Evolutionary conservation across 1,284 basidiomycete species (phyloP), one percentile per base, ranked within the genome.

Genomic region (Flammula alnicola): DNA sequence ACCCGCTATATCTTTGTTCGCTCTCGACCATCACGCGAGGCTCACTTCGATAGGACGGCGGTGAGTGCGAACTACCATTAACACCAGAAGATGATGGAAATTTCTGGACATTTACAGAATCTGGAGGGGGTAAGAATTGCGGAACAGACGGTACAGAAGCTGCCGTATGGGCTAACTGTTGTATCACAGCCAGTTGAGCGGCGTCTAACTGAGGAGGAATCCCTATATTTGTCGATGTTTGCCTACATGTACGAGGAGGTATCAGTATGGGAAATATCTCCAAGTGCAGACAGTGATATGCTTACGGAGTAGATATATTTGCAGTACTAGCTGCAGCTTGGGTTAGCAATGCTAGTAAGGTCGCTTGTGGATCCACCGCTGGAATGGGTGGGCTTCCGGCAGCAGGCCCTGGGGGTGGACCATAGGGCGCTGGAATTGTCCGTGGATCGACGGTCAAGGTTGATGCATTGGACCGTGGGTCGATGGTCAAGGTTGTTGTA

Each of bases 141-240:
- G 62, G 55, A 49, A 59, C 53, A 61, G 61, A 59, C 61, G 67
- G 66, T 64, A 70, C 60, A 69, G 69, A 65, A 59, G 61, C 56
- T 63, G 83, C 78, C 59, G 80, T 78, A 60, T 83, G 82, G 49
- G 86, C 75, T 63, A 91, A 75, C 62, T 87, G 88, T 61, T 88
- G 86, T 59, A 92, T 72, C 58, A 89, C 72, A 44, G 83, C 81
- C 47, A 90, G 71, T 64, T 87, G 85, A 53, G 76, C 72, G 35
- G 77, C 69, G 56, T 81, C 80, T 54, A 84, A 67, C 46, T 64
- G 63, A 52, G 70, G 57, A 49, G 65, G 57, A 54, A 59, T 52
- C 30, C 53, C 60, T 19, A 65, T 79, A 64, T 83, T 88, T 83
- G 80, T 62, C 51, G 65, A 61, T 81, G 71, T 82, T 86, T 86